phyloP scores from a whole-genome alignment of 192 early-diverging fungal species.

The Umbelopsis vinacea region DNA sequence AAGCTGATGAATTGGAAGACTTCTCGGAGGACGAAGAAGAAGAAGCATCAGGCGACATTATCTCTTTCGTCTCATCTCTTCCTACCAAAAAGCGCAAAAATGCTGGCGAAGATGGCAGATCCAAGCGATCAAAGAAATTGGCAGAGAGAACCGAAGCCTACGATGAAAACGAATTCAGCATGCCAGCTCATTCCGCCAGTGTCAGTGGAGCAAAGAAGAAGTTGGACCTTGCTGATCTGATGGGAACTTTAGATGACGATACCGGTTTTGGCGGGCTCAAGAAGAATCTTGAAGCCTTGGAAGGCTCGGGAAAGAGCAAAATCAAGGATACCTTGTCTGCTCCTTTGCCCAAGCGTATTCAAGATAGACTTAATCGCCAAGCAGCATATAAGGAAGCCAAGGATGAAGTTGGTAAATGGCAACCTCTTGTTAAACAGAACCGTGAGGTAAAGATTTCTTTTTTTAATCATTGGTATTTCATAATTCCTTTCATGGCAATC shows the following conservation, averaged over 20 bases:
- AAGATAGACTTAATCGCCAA: slow-evolving; percentile 83
- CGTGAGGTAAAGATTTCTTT: too few species aligned
- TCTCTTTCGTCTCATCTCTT: slow-evolving; percentile 69
- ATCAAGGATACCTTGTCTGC: slow-evolving; percentile 60
- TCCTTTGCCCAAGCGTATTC: slow-evolving; percentile 80
- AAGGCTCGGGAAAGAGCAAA: slow-evolving; percentile 50
- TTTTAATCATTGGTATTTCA: too few species aligned
- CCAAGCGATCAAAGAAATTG: slow-evolving; percentile 55
- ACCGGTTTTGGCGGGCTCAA: slow-evolving; percentile 67
- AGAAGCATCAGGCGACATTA: slow-evolving; percentile 54
- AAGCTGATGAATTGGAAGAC: slow-evolving; percentile 25
- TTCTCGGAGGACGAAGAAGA: slow-evolving; percentile 41
- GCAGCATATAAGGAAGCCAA: slow-evolving; percentile 87
- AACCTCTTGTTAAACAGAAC: slow-evolving; percentile 79
- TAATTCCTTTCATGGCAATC: too few species aligned
- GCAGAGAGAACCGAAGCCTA: slow-evolving; percentile 70
- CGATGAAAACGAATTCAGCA: slow-evolving; percentile 76
- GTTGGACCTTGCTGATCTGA: slow-evolving; percentile 74
- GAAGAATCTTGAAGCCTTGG: slow-evolving; percentile 62
- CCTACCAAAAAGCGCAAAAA: slow-evolving; percentile 59
- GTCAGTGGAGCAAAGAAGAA: slow-evolving; percentile 58
- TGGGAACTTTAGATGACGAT: slow-evolving; percentile 68
- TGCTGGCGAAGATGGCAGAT: slow-evolving; percentile 34
- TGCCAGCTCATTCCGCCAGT: slow-evolving; percentile 46
- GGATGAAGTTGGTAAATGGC: slow-evolving; percentile 86